Evolutionary conservation across 2,329 filamentous ascomycete genomes (phyloP).

Genomic region (Hypomyces perniciosus): DNA sequence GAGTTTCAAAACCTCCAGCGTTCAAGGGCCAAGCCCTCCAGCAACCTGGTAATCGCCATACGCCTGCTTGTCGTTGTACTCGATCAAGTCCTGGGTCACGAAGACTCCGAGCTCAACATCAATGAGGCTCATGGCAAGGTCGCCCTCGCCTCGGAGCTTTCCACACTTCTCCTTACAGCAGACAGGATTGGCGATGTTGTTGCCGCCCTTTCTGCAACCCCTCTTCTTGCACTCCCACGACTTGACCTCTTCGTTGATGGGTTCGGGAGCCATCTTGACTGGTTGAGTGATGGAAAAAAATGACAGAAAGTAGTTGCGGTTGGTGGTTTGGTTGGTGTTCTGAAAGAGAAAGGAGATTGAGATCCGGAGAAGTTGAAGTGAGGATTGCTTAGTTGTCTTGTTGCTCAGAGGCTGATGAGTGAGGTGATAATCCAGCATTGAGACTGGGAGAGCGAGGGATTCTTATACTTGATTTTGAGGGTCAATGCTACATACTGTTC

Average conservation of each 20-base stretch:
- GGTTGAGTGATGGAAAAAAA: not conserved
- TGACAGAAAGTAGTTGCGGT: not conserved
- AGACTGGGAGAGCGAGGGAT: not conserved
- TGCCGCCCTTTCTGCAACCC: not conserved
- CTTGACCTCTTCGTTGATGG: not conserved
- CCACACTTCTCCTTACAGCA: not conserved
- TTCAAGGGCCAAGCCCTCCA: not conserved
- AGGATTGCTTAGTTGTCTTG: not conserved
- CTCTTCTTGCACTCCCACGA: not conserved
- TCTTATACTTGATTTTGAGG: not conserved
- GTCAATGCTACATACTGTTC: not conserved
- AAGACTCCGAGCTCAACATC: constrained; percentile 1
- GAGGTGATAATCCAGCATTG: not conserved
- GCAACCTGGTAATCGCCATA: not conserved
- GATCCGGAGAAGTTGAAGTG: not conserved
- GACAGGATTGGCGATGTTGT: not conserved
- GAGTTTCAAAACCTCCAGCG: too few species aligned
- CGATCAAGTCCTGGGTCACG: not conserved
- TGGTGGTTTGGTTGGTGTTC: not conserved
- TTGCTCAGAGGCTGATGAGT: not conserved
- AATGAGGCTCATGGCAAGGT: constrained; percentile 1
- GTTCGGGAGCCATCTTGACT: not conserved
- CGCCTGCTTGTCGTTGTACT: not conserved
- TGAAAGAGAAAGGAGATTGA: not conserved
- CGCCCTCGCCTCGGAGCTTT: not conserved